Conservation (phyloP, 805 yeast species). For the Metschnikowia corniflorae region DNA sequence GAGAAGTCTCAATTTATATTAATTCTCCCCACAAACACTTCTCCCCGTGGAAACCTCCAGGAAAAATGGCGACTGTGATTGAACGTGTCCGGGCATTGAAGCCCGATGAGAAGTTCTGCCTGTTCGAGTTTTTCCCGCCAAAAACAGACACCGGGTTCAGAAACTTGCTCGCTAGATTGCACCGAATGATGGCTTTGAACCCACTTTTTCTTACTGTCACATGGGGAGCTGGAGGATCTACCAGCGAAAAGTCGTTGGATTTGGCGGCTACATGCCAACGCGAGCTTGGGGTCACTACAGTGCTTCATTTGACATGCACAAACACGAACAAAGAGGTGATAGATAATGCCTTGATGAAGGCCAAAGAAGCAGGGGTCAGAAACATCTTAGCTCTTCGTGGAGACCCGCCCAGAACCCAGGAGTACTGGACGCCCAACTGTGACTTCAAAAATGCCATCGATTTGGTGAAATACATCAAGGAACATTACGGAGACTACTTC, state of each 20-base stretch:
- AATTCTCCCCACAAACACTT: not conserved
- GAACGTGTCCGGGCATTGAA: conserved; percentile 39
- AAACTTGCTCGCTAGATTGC: conserved; percentile 80
- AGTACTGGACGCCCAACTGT: conserved; percentile 51
- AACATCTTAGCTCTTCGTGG: conserved; percentile 93
- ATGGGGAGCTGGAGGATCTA: conserved; percentile 99
- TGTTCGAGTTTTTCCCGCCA: conserved; percentile 97
- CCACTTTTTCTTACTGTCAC: conserved; percentile 91
- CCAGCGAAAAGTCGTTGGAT: conserved; percentile 80
- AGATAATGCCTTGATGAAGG: conserved; percentile 72
- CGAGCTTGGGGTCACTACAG: conserved; percentile 80
- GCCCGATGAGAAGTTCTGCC: conserved; percentile 61
- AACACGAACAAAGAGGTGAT: conserved; percentile 76
- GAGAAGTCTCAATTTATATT: too few species aligned
- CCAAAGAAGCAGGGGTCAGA: conserved; percentile 73
- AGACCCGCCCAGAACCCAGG: conserved; percentile 84
- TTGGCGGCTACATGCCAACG: conserved; percentile 74
- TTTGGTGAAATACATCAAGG: conserved; percentile 73
- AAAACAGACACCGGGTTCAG: conserved; percentile 86
- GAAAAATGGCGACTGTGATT: conserved; percentile 17
- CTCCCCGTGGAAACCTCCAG: too few species aligned
- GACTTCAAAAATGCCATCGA: conserved; percentile 81
- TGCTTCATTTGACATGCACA: conserved; percentile 94
- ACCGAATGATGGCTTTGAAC: conserved; percentile 82
- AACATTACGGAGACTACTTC: conserved; percentile 72